Evolutionary conservation across 345 rosid genomes (phyloP).

Genomic region (Camelina hispida): DNA sequence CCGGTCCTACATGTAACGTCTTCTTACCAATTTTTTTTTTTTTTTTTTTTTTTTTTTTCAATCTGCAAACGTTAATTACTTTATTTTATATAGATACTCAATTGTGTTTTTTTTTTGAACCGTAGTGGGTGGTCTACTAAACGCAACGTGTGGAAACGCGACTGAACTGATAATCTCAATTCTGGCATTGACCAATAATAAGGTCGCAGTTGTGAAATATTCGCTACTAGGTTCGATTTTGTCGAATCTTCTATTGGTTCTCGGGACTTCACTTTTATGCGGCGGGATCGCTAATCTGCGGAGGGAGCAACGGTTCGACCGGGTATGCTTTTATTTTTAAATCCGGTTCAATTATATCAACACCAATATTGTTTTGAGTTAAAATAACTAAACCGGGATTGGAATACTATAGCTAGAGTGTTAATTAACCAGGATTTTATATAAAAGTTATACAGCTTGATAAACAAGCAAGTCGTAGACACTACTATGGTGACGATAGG

Average conservation of each 20-base stretch:
- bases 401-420: not conserved
- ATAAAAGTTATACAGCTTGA: not conserved
- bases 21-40: conserved; percentile 32
- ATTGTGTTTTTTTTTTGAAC: conserved; percentile 1
- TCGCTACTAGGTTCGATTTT: conserved; percentile 85
- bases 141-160: conserved; percentile 98
- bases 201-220: conserved; percentile 76
- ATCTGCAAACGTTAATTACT: not conserved
- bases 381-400: conserved; percentile 4
- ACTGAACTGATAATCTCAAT: conserved; percentile 92
- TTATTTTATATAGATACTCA: conserved; percentile 5
- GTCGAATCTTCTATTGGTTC: conserved; percentile 87
- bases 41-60: not conserved
- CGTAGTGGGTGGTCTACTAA: conserved; percentile 89
- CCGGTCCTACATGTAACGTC: conserved; percentile 88
- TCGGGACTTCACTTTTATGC: conserved; percentile 82
- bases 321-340: conserved; percentile 53
- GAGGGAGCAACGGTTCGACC: conserved; percentile 76
- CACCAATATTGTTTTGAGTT: not conserved
- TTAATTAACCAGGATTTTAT: conserved; percentile 9
- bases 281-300: conserved; percentile 85
- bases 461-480: conserved; percentile 4
- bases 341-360: not conserved
- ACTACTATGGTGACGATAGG: not conserved
- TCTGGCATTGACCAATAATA: conserved; percentile 67